Conservation (phyloP, 208 protist species). For the Herpetomonas tarakana region DNA sequence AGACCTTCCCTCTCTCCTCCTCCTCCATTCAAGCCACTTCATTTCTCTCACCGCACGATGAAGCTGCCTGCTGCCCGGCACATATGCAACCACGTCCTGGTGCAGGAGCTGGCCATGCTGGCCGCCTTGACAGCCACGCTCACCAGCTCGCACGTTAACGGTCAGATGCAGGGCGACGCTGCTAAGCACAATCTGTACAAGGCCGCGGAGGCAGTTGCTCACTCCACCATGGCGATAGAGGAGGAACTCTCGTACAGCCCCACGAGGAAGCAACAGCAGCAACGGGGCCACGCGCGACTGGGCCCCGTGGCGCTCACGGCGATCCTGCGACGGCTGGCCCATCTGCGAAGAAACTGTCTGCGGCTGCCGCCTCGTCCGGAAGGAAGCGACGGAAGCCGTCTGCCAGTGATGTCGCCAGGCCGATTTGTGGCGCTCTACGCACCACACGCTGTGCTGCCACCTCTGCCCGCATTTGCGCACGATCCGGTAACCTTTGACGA, state of each 20-base stretch:
- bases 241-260: conserved; percentile 6
- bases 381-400: no score
- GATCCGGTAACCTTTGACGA: conserved; percentile 59
- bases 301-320: background rate
- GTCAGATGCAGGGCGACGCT: background rate
- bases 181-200: conserved; percentile 2
- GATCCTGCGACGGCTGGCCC: background rate
- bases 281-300: background rate
- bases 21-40: no score
- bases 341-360: no score
- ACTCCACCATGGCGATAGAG: background rate
- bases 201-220: conserved; percentile 5
- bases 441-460: conserved; percentile 21
- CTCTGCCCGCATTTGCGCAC: conserved; percentile 11
- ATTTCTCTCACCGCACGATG: no score
- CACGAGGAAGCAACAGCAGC: background rate
- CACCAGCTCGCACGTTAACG: conserved; percentile 8
- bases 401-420: conserved; percentile 5
- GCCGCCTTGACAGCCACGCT: conserved; percentile 23
- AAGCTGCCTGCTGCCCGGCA: conserved; percentile 39
- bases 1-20: no score
- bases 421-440: conserved; percentile 33
- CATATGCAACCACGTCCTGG: conserved; percentile 51
- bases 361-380: background rate
- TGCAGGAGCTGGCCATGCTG: conserved; percentile 61